phyloP scores from a whole-genome alignment of 2,329 filamentous ascomycete species.

The Fusarium sp. region DNA sequence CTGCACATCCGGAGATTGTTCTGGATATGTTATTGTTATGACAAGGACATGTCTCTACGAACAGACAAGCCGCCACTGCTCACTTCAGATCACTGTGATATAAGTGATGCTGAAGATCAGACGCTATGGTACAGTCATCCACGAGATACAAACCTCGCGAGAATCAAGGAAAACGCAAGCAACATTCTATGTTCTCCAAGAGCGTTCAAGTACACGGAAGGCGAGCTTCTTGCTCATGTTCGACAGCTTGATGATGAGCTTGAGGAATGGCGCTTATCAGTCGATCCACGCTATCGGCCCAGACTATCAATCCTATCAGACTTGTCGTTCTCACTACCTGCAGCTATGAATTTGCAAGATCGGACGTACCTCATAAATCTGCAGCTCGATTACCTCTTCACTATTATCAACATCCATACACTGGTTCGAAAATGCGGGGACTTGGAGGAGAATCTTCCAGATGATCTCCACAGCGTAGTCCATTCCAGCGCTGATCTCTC shows the following conservation, averaged over 20 bases:
- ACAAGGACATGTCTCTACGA: constrained; percentile 13
- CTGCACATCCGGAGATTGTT: constrained; percentile 11
- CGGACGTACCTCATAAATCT: constrained; percentile 23
- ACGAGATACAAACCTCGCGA: constrained; percentile 24
- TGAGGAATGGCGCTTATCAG: constrained; percentile 45
- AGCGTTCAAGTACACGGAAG: constrained; percentile 34
- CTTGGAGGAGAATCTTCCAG: constrained; percentile 24
- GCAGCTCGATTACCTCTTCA: constrained; percentile 33
- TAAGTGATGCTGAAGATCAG: constrained; percentile 17
- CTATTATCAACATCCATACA: constrained; percentile 32
- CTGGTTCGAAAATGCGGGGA: constrained; percentile 31
- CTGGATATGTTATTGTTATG: constrained; percentile 25
- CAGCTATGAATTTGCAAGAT: constrained; percentile 4
- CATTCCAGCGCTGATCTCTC: constrained; percentile 31
- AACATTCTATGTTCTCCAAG: constrained; percentile 13
- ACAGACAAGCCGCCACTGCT: constrained; percentile 8
- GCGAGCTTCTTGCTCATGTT: constrained; percentile 39
- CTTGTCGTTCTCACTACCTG: neutral
- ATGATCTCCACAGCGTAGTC: constrained; percentile 28
- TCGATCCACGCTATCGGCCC: constrained; percentile 29
- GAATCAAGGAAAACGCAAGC: constrained; percentile 28
- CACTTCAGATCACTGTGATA: constrained; percentile 19
- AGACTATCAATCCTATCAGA: constrained; percentile 23
- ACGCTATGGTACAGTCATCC: neutral
- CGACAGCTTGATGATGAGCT: constrained; percentile 46